Base-by-base conservation (phyloP, 805 yeast genomes). In the Wickerhamomyces subpelliculosus region DNA sequence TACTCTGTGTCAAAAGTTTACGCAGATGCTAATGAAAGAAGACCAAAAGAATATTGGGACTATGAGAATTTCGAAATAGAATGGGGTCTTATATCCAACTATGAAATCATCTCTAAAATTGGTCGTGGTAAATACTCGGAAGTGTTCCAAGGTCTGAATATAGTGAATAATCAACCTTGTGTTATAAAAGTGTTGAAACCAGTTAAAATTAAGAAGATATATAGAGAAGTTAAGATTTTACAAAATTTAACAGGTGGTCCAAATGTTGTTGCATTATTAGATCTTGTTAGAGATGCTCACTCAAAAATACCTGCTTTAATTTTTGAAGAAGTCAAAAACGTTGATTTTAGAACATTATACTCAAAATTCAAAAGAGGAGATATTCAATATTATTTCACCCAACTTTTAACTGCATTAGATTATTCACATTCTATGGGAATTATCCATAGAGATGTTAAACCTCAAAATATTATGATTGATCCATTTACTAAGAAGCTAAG, bases 71-170 rank as follows among this genome's bases (percentile, higher is more conserved):
- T 72, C 26, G 64, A 69, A 11, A 71, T 80, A 24, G 70, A 70
- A 31, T 80, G 85, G 85, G 80, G 84, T 7, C 72, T 72, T 39
- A 71, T 58, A 37, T 61, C 63, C 37, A 64, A 76, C 52, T 83
- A 82, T 56, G 97, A 89, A 58, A 83, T 89, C 43, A 74, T 84
- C 38, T 71, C 73, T 45, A 86, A 88, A 61, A 81, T 89, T 16
- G 97, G 97, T 12, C 73, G 96, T 40, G 97, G 97, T 20, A 89
- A 86, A 65, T 89, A 88, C 62, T 82, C 94, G n/a, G 97, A 89
- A 60, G 97, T 89, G 23, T 89, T 89, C 58, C 83, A 80, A 57
- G 96, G 96, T 22, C 71, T 80, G 32, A 81, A 84, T 55, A 66
- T 84, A 36, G 67, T 74, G 38, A 75, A 74, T 45, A 78, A 75